Base-by-base conservation (phyloP, 345 rosid genomes). In the Pugionium dolabratum region DNA sequence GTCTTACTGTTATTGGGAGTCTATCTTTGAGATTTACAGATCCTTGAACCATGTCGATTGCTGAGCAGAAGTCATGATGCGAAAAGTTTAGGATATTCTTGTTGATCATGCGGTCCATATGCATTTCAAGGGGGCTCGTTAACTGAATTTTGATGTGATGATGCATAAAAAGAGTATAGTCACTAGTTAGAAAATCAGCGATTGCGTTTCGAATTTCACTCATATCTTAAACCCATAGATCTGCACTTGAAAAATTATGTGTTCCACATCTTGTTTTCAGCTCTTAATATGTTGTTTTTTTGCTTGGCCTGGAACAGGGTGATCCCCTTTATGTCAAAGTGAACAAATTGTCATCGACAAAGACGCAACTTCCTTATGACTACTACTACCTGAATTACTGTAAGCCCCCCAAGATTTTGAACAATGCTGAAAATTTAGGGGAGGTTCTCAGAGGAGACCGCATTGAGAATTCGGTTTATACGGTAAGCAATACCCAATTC, bases 391-490 rank as follows among this genome's bases (percentile, higher is more conserved):
- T 93, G 36, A 81, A 77, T 31, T 90, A 85, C 78, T 93, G 97
- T 72, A 83, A 82, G 83, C 96, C 97, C 1, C 1, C 49, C 1
- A 83, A 82, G 83, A 88, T 90, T 74, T 4, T 78, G 70, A 93
- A 86, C 81, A 90, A 30, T 65, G 97, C 92, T 1, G 97, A 90
- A 54, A 90, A 90, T 76, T 71, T 90, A 74, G 96, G 98, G 52
- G 99, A 80, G 86, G 96, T 88, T 70, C 97, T 93, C 53, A 85
- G 97, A 58, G 98, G 98, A 59, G 98, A 93, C 71, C 93, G 98
- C 51, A 93, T 93, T 51, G 98, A 93, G 84, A 93, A 93, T 73
- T 93, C 98, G 5, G 72, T 90, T 18, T 90, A 88, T 69, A 78
- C 71, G 50, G 97, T 93, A 72, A 86, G 94, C 35, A 28, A 52